Percentiles rank a stretch among this genome's conserved stretches.
Conservation (phyloP, 2,329 filamentous ascomycete genomes). For the Didymella lethalis region DNA sequence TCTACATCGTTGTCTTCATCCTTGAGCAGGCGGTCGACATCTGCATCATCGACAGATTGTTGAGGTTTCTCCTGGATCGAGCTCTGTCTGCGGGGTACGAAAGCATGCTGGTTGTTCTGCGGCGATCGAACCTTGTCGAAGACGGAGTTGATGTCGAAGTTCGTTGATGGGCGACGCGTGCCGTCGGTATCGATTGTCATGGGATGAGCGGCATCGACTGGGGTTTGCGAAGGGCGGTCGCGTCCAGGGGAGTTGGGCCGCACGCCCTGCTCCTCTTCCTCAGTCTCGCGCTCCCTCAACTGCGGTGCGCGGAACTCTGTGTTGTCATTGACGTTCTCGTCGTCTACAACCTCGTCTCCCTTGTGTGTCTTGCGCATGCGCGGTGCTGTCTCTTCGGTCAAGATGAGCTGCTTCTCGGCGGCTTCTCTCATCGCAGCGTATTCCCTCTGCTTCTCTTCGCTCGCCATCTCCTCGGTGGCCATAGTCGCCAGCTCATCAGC, state of each 20-base stretch:
- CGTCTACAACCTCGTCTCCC: slow-evolving; percentile 88
- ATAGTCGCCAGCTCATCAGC: slow-evolving; percentile 84
- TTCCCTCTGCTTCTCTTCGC: slow-evolving; percentile 82
- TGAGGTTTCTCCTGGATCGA: slow-evolving; percentile 53
- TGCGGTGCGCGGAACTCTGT: slow-evolving; percentile 42
- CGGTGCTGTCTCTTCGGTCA: slow-evolving; percentile 74
- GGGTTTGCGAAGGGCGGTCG: slow-evolving; percentile 31
- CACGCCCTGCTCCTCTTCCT: slow-evolving; percentile 32
- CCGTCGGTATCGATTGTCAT: slow-evolving; percentile 51
- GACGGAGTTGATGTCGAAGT: slow-evolving; percentile 86
- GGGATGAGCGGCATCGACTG: slow-evolving; percentile 32
- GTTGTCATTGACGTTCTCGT: slow-evolving; percentile 59
- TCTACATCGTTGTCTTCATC: slow-evolving; percentile 82
- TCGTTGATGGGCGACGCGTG: slow-evolving; percentile 62
- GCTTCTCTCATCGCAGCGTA: slow-evolving; percentile 79
- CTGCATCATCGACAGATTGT: slow-evolving; percentile 77
- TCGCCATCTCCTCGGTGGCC: slow-evolving; percentile 89
- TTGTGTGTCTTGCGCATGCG: slow-evolving; percentile 91
- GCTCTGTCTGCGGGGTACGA: slow-evolving; percentile 61
- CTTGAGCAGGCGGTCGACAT: slow-evolving; percentile 87
- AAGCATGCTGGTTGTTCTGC: slow-evolving; percentile 57
- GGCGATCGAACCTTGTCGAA: slow-evolving; percentile 85
- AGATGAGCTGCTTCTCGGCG: slow-evolving; percentile 82
- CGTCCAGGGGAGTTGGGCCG: slow-evolving; percentile 28
- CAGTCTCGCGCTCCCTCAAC: slow-evolving; percentile 37